phyloP scores from a whole-genome alignment of 163 green algal species.

The Trebouxiophyceae sp. region DNA sequence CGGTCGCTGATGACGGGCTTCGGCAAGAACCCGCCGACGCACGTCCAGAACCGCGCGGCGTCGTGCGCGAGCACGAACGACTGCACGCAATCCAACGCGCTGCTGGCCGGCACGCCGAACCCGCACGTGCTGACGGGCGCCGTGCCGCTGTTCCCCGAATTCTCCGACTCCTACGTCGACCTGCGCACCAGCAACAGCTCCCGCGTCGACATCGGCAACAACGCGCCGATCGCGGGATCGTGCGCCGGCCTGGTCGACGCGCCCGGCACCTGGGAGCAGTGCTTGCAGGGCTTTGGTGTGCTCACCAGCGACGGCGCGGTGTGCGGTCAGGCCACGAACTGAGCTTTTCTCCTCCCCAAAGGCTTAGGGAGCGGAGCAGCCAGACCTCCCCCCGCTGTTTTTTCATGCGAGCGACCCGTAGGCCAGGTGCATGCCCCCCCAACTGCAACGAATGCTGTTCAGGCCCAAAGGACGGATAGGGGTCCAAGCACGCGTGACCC shows the following conservation, averaged over 20 bases:
- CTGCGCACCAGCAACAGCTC: constrained; percentile 20
- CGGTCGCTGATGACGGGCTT: constrained; percentile 30
- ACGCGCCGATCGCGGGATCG: constrained; percentile 12
- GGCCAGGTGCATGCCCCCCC: no score
- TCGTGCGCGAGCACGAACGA: constrained; percentile 21
- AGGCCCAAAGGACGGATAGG: no score
- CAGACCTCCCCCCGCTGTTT: no score
- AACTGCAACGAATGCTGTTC: no score
- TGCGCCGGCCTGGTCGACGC: constrained; percentile 22
- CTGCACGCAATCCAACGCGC: constrained; percentile 1
- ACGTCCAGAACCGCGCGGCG: constrained; percentile 38
- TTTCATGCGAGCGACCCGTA: no score
- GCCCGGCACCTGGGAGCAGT: constrained; percentile 26
- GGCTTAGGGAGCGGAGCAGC: no score
- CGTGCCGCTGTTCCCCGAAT: constrained; percentile 12
- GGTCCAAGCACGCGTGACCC: no score
- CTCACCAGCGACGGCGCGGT: constrained; percentile 17
- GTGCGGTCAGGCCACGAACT: no score
- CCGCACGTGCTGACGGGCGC: constrained; percentile 16
- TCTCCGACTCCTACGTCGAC: constrained; percentile 16
- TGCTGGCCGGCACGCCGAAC: constrained; percentile 6
- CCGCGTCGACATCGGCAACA: constrained; percentile 17
- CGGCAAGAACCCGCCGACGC: constrained; percentile 30
- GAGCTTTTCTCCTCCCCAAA: no score
- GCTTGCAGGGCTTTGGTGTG: constrained; percentile 28